A percentile compares a stretch with the other conserved stretches of the same genome.
Conservation (phyloP, 2,329 filamentous ascomycete genomes). For the Aspergillus pseudotamarii region DNA sequence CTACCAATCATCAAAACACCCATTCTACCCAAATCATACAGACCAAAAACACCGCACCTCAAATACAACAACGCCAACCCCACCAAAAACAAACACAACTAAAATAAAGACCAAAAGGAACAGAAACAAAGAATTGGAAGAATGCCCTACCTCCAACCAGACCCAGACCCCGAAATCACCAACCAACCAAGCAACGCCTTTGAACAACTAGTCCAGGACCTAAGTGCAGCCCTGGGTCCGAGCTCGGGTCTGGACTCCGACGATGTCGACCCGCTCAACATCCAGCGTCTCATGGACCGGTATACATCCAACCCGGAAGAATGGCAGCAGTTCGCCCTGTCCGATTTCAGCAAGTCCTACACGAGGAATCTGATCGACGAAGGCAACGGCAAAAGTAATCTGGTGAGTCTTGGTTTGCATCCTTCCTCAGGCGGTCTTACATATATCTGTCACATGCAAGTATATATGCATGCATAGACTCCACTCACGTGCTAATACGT, state of each 20-base stretch:
- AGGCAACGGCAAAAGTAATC: constrained; percentile 79
- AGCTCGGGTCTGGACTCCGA: constrained; percentile 80
- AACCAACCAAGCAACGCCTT: constrained; percentile 50
- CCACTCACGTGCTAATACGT: constrained; percentile 11
- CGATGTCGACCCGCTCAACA: constrained; percentile 74
- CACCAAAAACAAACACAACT: background rate
- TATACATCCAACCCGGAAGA: constrained; percentile 71
- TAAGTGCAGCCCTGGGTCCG: constrained; percentile 75
- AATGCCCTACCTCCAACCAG: constrained; percentile 40
- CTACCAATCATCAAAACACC: background rate
- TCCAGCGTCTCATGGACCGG: constrained; percentile 71
- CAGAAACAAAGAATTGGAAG: background rate
- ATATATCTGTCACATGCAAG: background rate
- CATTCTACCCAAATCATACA: background rate
- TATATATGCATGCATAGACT: background rate
- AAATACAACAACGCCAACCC: background rate
- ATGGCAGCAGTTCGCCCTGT: constrained; percentile 75
- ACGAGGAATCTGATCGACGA: constrained; percentile 89
- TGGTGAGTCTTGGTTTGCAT: constrained; percentile 53
- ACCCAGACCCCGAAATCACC: constrained; percentile 8
- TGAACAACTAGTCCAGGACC: constrained; percentile 69
- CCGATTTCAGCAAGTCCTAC: constrained; percentile 71
- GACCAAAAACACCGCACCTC: background rate
- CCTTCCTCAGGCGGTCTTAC: background rate
- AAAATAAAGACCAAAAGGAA: background rate